phyloP scores from a whole-genome alignment of 768 basidiomycete species.

The Podaxis carcinomalis region DNA sequence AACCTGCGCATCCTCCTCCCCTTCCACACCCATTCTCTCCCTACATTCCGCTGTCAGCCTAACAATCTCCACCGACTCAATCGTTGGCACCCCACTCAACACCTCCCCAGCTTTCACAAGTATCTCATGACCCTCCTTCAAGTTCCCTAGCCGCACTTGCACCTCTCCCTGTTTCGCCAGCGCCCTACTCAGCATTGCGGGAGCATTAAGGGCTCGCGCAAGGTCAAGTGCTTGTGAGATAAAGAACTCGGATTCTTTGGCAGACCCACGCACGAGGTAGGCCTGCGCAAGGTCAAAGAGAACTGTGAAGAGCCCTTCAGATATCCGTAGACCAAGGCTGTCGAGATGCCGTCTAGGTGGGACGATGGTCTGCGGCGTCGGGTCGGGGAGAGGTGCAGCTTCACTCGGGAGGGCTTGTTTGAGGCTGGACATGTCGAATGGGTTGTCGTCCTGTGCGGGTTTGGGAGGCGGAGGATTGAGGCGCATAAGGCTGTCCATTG shows the following conservation, averaged over 20 bases:
- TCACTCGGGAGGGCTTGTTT: constrained; percentile 36
- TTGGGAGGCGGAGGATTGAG: constrained; percentile 37
- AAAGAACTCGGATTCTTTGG: constrained; percentile 83
- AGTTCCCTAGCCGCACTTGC: constrained; percentile 54
- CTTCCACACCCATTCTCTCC: constrained; percentile 37
- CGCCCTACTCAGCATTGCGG: constrained; percentile 61
- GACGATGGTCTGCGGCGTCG: constrained; percentile 21
- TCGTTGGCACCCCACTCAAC: constrained; percentile 42
- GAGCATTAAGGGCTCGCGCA: constrained; percentile 63
- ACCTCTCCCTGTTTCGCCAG: constrained; percentile 67
- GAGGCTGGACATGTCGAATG: constrained; percentile 48
- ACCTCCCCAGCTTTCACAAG: constrained; percentile 47
- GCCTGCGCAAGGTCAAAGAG: constrained; percentile 61
- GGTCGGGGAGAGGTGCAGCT: constrained; percentile 13
- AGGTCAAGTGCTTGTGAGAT: constrained; percentile 72
- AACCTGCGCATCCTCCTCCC: constrained; percentile 45
- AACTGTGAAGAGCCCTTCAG: constrained; percentile 64
- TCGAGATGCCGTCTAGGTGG: constrained; percentile 35
- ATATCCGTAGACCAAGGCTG: constrained; percentile 48
- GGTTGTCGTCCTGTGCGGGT: constrained; percentile 42
- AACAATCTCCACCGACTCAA: constrained; percentile 55
- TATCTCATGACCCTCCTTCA: constrained; percentile 52
- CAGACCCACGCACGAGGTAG: constrained; percentile 73
- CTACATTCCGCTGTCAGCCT: constrained; percentile 55
- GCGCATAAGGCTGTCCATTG: constrained; percentile 62